Evolutionary conservation across 192 early-diverging fungal species (phyloP).

Genomic region (Backusella liffmaniae): DNA sequence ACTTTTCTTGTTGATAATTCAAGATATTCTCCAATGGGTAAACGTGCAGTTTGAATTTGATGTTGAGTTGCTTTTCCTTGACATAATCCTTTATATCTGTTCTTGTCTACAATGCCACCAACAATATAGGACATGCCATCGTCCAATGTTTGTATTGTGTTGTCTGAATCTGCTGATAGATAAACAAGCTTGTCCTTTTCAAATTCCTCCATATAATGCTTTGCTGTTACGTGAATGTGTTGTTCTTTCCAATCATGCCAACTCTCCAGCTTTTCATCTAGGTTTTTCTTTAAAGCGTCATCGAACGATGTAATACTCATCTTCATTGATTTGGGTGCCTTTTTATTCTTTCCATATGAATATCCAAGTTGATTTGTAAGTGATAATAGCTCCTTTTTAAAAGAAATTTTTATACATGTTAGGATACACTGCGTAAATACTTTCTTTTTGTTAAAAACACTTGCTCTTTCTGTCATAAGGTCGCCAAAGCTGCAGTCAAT

Average conservation of each 20-base stretch:
- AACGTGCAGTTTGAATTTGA: conserved; percentile 69
- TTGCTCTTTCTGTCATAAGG: conserved; percentile 74
- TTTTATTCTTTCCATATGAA: conserved; percentile 72
- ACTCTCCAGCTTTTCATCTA: conserved; percentile 36
- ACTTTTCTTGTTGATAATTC: conserved; percentile 78
- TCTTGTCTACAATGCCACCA: conserved; percentile 95
- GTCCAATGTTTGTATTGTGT: conserved; percentile 65
- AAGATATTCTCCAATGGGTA: conserved; percentile 87
- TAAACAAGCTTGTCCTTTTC: conserved; percentile 72
- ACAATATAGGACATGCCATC: conserved; percentile 82
- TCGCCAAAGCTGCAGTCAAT: conserved; percentile 83
- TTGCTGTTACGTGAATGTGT: conserved; percentile 15
- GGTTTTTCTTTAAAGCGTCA: conserved; percentile 23
- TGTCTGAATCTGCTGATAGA: conserved; percentile 85
- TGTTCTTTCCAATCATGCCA: conserved; percentile 38
- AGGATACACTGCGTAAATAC: neutral
- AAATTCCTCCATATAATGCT: conserved; percentile 40
- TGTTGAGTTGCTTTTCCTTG: conserved; percentile 72
- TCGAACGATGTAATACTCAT: conserved; percentile 61
- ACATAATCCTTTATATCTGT: conserved; percentile 79
- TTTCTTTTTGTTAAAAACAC: no score
- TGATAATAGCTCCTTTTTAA: conserved; percentile 58
- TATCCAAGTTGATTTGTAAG: conserved; percentile 69
- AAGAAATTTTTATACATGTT: neutral
- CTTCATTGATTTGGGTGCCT: conserved; percentile 48